phyloP scores from a whole-genome alignment of 2,329 filamentous ascomycete genomes.

The Fusarium devonianum region DNA sequence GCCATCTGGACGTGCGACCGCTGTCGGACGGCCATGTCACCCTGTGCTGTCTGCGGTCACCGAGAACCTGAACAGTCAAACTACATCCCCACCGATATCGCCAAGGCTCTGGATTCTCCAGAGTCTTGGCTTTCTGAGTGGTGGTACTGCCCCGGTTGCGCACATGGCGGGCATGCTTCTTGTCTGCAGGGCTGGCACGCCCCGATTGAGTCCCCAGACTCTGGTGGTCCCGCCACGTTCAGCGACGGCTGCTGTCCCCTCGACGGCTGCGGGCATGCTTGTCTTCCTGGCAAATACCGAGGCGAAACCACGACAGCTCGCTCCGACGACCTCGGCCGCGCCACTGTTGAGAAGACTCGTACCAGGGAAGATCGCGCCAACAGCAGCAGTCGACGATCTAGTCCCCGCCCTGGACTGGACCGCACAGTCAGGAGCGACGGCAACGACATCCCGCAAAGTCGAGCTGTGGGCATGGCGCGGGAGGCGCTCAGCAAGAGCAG shows the following conservation, averaged over 20 bases:
- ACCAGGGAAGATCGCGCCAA: conserved; percentile 37
- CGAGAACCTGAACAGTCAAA: conserved; percentile 56
- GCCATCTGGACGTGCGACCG: conserved; percentile 66
- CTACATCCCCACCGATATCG: conserved; percentile 45
- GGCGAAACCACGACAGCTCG: conserved; percentile 54
- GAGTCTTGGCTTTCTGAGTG: conserved; percentile 53
- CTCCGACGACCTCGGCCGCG: conserved; percentile 61
- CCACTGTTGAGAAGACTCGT: conserved; percentile 51
- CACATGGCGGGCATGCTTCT: conserved; percentile 67
- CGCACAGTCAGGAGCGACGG: conserved; percentile 53
- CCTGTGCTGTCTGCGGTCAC: conserved; percentile 67
- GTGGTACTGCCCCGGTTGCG: conserved; percentile 70
- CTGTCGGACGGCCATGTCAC: conserved; percentile 60
- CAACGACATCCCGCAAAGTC: conserved; percentile 64
- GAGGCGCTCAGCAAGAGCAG: conserved; percentile 55
- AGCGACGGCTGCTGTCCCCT: conserved; percentile 68
- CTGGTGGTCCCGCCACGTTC: conserved; percentile 41
- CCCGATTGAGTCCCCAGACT: conserved; percentile 34
- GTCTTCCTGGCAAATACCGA: conserved; percentile 64
- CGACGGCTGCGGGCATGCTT: conserved; percentile 71
- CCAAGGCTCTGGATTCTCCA: conserved; percentile 38
- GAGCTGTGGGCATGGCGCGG: conserved; percentile 66
- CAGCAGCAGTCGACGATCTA: conserved; percentile 42
- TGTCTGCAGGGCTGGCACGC: conserved; percentile 68
- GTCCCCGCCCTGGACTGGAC: conserved; percentile 37